Base-by-base conservation (phyloP, 176 grass and related monocot genomes). In the Aegilops sharonensis region DNA sequence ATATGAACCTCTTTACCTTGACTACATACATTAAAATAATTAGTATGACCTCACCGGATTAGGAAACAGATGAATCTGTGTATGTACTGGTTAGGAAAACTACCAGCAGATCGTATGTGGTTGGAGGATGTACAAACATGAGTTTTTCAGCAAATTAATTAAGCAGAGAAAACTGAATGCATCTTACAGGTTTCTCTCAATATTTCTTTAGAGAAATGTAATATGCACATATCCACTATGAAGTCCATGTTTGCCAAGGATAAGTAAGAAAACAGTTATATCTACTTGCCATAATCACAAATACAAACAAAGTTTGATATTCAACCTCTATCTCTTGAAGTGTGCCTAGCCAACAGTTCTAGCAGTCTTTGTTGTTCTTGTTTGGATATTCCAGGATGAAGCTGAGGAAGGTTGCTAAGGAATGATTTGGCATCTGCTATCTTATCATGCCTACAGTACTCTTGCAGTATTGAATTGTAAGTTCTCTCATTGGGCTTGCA, bases 401-500 rank as follows among this genome's bases (percentile, higher is more conserved):
- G 87, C 67, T 94, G 66, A 37, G 84, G 74, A 82, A 98, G 83
- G 45, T 88, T 82, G 24, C 32, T 81, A 80, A 98, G 52, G 85
- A 95, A 95, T 32, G 69, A 71, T 31, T 66, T 90, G 4, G 89
- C 95, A 80, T 98, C 93, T 21, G 50, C 81, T 20, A 91, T 74
- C 77, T 69, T 93, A 83, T 88, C 87, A 63, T 90, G 81, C 73
- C 77, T 95, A 78, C 83, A 88, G 69, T 92, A 95, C 23, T 86
- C 91, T 68, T 89, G 73, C 68, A 98, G 48, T 86, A 98, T 91
- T 52, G 91, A 91, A 84, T 90, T 84, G 74, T 83, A 98, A 31
- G 97, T 95, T 84, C 84, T 98, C 73, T 92, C 84, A 64, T 95
- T 91, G 54, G 97, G 97, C 70, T 80, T 95, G 89, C 97, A 95